Percentiles rank a stretch among this genome's conserved stretches.
Conservation (phyloP, 78 protist genomes). For the Speleostelium caveatum region DNA sequence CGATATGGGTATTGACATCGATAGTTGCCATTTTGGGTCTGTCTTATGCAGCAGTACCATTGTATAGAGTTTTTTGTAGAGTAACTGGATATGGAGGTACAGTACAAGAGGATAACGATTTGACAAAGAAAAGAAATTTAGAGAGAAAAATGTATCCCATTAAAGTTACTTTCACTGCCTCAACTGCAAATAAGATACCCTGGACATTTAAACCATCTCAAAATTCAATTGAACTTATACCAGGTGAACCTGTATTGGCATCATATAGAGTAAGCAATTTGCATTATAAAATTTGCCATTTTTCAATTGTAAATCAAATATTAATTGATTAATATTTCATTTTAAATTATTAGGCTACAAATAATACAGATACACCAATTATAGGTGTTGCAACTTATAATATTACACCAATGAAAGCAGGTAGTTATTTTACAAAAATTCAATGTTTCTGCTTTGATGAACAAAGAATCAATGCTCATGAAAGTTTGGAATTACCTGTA, state of each 20-base stretch:
- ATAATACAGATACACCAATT: slow-evolving; percentile 86
- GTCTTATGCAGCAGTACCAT: slow-evolving; percentile 93
- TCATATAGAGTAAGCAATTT: slow-evolving; percentile 30
- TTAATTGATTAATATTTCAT: not conserved
- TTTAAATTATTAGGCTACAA: slow-evolving; percentile 69
- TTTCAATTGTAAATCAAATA: not conserved
- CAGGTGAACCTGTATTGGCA: slow-evolving; percentile 74
- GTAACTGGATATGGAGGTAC: slow-evolving; percentile 92
- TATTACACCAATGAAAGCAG: slow-evolving; percentile 88
- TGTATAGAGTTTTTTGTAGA: slow-evolving; percentile 92
- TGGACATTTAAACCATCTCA: slow-evolving; percentile 75
- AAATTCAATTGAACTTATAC: slow-evolving; percentile 45
- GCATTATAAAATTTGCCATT: not conserved
- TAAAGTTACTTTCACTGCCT: slow-evolving; percentile 66
- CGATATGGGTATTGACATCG: slow-evolving; percentile 43
- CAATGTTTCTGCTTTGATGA: slow-evolving; percentile 97
- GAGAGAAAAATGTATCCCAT: slow-evolving; percentile 53
- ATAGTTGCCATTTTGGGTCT: slow-evolving; percentile 58
- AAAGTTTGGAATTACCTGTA: slow-evolving; percentile 97
- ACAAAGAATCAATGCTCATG: slow-evolving; percentile 92
- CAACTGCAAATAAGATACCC: slow-evolving; percentile 69
- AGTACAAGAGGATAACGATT: slow-evolving; percentile 31
- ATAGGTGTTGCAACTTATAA: slow-evolving; percentile 92
- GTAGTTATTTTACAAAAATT: slow-evolving; percentile 92
- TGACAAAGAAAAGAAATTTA: slow-evolving; percentile 39